A percentile compares a stretch with the other conserved stretches of the same genome.
Evolutionary conservation across 1,284 basidiomycete genomes (phyloP).

Genomic region (Leccinum fuscescens): DNA sequence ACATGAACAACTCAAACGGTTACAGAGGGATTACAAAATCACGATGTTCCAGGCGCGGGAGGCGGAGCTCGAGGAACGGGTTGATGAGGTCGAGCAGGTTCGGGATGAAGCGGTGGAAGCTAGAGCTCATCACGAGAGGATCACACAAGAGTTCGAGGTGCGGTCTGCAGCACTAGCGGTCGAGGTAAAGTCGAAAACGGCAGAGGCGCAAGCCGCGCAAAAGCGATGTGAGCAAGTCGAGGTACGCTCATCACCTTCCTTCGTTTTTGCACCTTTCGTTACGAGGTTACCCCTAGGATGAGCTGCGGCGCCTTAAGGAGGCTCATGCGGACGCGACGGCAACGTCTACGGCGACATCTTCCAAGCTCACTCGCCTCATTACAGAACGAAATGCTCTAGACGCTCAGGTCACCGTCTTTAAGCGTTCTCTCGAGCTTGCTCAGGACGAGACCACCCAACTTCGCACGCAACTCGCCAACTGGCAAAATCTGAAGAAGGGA

Average conservation of each 20-base stretch:
- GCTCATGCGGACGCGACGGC: conserved; percentile 48
- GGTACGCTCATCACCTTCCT: conserved; percentile 33
- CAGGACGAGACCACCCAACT: conserved; percentile 54
- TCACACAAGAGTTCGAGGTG: conserved; percentile 33
- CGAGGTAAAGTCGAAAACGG: conserved; percentile 40
- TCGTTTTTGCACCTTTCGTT: neutral
- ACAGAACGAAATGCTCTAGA: conserved; percentile 58
- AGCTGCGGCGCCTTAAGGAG: conserved; percentile 44
- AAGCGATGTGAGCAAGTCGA: conserved; percentile 44
- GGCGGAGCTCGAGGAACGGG: conserved; percentile 50
- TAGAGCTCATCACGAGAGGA: conserved; percentile 24
- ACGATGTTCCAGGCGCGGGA: conserved; percentile 63
- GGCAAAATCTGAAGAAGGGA: conserved; percentile 63
- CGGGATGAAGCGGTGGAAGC: conserved; percentile 36
- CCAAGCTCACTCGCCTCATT: conserved; percentile 54
- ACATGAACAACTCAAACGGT: conserved; percentile 50
- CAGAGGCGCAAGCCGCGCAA: conserved; percentile 36
- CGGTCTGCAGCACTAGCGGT: conserved; percentile 33
- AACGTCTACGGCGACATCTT: conserved; percentile 42
- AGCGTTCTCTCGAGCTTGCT: conserved; percentile 54
- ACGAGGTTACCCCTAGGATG: conserved; percentile 33
- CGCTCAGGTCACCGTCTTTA: conserved; percentile 51
- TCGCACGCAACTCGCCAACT: conserved; percentile 62
- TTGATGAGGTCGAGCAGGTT: conserved; percentile 46
- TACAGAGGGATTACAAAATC: conserved; percentile 63